A percentile compares a stretch with the other conserved stretches of the same genome.
phyloP scores from a whole-genome alignment of 345 rosid species.

The Clarkia xantiana region DNA sequence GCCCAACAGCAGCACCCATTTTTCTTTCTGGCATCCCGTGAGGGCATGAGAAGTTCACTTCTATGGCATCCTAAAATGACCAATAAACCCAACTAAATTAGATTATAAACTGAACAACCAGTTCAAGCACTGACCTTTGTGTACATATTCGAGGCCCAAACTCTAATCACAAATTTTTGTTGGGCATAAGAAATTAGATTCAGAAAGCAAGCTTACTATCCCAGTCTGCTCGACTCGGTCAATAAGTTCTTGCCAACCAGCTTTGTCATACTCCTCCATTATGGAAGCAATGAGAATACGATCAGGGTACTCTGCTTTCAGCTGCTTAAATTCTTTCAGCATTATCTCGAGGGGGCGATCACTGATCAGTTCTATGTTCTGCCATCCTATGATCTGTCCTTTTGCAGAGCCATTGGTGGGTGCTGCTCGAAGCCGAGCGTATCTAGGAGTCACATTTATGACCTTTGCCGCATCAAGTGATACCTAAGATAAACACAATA shows the following conservation, averaged over 20 bases:
- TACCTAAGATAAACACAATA: slow-evolving; percentile 34
- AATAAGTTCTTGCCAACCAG: slow-evolving; percentile 92
- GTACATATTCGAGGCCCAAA: background rate
- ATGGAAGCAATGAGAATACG: slow-evolving; percentile 91
- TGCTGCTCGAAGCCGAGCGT: slow-evolving; percentile 62
- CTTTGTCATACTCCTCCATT: slow-evolving; percentile 88
- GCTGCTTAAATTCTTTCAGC: slow-evolving; percentile 72
- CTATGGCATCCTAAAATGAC: slow-evolving; percentile 65
- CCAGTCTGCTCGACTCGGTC: slow-evolving; percentile 95
- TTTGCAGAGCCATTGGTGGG: slow-evolving; percentile 64
- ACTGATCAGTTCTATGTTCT: slow-evolving; percentile 94
- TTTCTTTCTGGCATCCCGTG: slow-evolving; percentile 99
- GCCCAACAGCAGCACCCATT: slow-evolving; percentile 99
- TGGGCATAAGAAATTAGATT: background rate
- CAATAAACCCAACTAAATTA: background rate
- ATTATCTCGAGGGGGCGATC: slow-evolving; percentile 89
- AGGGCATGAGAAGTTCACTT: slow-evolving; percentile 94
- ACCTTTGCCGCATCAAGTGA: slow-evolving; percentile 90
- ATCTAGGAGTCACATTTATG: slow-evolving; percentile 83
- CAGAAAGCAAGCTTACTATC: slow-evolving; percentile 35
- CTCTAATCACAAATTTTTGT: background rate
- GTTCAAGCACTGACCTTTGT: background rate
- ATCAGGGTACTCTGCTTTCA: slow-evolving; percentile 78
- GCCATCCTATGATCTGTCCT: slow-evolving; percentile 88
- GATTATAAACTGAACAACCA: background rate